These are phyloP conservation scores for Dinochytrium kinnereticum DNA, from an alignment of 371 early-diverging fungal genomes.

Conservation along the genomic window DNA sequence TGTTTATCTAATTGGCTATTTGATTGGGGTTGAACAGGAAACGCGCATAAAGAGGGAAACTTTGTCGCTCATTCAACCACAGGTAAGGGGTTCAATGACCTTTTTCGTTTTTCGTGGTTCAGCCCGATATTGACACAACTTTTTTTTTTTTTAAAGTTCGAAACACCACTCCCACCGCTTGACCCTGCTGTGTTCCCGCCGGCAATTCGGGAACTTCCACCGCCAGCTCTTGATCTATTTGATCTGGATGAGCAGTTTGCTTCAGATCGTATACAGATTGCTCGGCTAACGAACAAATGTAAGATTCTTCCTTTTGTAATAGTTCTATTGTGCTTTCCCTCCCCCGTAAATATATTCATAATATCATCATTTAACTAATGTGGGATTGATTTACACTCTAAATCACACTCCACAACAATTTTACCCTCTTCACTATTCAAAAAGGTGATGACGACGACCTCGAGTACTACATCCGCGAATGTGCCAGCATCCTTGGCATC, in stretches of 20 bases:
- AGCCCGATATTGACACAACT: background rate
- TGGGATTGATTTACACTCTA: no score
- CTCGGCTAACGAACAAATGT: slow-evolving; percentile 63
- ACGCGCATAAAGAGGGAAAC: slow-evolving; percentile 56
- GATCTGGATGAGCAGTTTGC: slow-evolving; percentile 66
- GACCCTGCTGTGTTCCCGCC: slow-evolving; percentile 64
- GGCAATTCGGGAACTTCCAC: slow-evolving; percentile 52
- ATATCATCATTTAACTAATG: no score
- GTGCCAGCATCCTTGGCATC: slow-evolving; percentile 59
- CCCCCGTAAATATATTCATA: no score
- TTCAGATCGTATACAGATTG: slow-evolving; percentile 49
- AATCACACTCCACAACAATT: background rate
- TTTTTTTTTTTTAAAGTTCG: slow-evolving; percentile 44
- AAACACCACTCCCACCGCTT: slow-evolving; percentile 62
- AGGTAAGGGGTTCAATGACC: slow-evolving; percentile 33
- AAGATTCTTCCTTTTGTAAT: slow-evolving; percentile 9
- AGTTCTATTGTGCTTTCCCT: no score
- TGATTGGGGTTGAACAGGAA: slow-evolving; percentile 24
- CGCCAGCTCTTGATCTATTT: slow-evolving; percentile 62
- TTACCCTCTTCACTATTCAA: background rate
- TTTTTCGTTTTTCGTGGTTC: background rate
- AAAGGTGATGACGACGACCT: slow-evolving; percentile 61
- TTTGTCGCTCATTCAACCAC: slow-evolving; percentile 61
- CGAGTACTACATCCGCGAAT: slow-evolving; percentile 63
- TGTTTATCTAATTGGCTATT: background rate